These are phyloP conservation scores for Trypanosoma mega DNA, from an alignment of 208 protist species.

Conservation along the genomic window DNA sequence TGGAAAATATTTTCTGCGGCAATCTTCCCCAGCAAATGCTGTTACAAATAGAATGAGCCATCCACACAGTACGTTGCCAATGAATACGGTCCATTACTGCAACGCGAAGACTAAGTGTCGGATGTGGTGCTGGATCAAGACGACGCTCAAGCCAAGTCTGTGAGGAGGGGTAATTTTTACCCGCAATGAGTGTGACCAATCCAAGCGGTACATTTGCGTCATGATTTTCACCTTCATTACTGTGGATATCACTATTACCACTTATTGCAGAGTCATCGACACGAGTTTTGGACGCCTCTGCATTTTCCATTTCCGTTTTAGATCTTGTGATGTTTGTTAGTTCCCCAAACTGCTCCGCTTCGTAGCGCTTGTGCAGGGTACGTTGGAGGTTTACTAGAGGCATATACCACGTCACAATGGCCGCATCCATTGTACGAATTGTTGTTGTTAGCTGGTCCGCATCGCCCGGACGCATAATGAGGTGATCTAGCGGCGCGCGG, in stretches of 20 bases:
- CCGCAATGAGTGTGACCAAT: slow-evolving; percentile 74
- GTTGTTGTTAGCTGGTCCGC: slow-evolving; percentile 58
- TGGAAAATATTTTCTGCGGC: slow-evolving; percentile 72
- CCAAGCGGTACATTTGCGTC: slow-evolving; percentile 60
- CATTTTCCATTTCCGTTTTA: neutral
- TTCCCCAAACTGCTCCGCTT: slow-evolving; percentile 81
- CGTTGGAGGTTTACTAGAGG: slow-evolving; percentile 67
- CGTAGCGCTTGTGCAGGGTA: slow-evolving; percentile 70
- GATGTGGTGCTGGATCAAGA: slow-evolving; percentile 72
- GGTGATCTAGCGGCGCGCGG: slow-evolving; percentile 71
- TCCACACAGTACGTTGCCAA: slow-evolving; percentile 84
- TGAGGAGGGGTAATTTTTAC: slow-evolving; percentile 58
- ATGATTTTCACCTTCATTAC: neutral
- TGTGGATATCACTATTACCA: neutral
- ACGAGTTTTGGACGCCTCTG: no score
- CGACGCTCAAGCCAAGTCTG: slow-evolving; percentile 50
- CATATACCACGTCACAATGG: slow-evolving; percentile 80
- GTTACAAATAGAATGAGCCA: slow-evolving; percentile 64
- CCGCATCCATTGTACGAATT: slow-evolving; percentile 61
- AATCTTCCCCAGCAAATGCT: slow-evolving; percentile 77
- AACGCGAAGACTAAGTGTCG: slow-evolving; percentile 68
- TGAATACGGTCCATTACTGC: slow-evolving; percentile 79
- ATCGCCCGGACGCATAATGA: slow-evolving; percentile 80
- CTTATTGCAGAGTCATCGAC: neutral
- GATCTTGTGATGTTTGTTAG: slow-evolving; percentile 15